phyloP scores from a whole-genome alignment of 495 filamentous ascomycete genomes.

The Podospora sp. region DNA sequence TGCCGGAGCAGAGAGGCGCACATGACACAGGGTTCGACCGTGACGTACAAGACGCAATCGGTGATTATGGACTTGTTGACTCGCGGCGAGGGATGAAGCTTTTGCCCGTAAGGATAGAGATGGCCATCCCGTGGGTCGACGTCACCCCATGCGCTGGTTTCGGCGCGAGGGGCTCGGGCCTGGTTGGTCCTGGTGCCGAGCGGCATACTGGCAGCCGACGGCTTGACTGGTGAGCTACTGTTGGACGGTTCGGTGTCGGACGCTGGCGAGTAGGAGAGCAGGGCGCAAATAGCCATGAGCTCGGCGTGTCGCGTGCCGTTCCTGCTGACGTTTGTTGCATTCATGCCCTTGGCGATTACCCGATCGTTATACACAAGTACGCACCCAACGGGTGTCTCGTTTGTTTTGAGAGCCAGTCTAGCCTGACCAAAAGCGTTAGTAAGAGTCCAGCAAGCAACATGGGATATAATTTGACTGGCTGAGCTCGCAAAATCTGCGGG shows the following conservation, averaged over 20 bases:
- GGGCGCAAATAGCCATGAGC: conserved; percentile 76
- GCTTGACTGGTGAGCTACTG: conserved; percentile 9
- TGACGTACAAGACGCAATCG: conserved; percentile 86
- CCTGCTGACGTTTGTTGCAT: conserved; percentile 86
- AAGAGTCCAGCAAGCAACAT: background rate
- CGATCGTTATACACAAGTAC: conserved; percentile 76
- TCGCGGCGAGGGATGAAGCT: conserved; percentile 47
- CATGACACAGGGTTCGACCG: conserved; percentile 98
- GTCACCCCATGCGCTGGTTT: conserved; percentile 43
- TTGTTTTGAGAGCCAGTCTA: conserved; percentile 72
- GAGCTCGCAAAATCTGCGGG: background rate
- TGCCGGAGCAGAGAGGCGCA: conserved; percentile 92
- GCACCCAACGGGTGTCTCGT: conserved; percentile 96
- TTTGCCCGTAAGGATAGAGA: conserved; percentile 53
- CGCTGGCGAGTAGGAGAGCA: conserved; percentile 40
- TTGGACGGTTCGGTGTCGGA: conserved; percentile 25
- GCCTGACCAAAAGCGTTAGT: conserved; percentile 54
- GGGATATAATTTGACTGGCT: background rate
- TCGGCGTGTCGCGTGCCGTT: conserved; percentile 94
- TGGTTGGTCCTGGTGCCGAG: conserved; percentile 29
- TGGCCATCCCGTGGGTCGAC: conserved; percentile 49
- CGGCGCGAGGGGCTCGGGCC: conserved; percentile 1
- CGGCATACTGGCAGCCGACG: conserved; percentile 11
- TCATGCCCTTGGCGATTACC: conserved; percentile 87
- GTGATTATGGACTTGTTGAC: conserved; percentile 59